Base-by-base conservation (phyloP, 78 protist species). In the Reticulomyxa filosa region DNA sequence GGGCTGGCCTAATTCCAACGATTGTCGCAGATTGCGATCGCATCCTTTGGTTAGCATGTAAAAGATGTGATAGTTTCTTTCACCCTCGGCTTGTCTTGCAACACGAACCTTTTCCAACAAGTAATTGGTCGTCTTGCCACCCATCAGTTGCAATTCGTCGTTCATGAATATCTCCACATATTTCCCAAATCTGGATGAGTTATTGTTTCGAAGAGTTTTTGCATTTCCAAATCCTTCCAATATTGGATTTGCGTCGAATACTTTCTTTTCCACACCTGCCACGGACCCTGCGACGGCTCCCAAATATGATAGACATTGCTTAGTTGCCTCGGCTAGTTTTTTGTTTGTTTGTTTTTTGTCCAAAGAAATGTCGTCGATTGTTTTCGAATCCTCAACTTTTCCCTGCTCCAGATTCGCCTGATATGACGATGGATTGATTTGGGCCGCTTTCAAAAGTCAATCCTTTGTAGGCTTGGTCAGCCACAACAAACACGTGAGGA, bases 221-320 rank as follows among this genome's bases (percentile, higher is more conserved):
- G 96, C 92, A 62, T 89, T 89, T n/a, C 96, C 96, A 39, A 89
- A 89, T 29, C 91, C 86, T 63, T 89, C 96, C 37, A 89, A 68
- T 26, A 89, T 8, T 11, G 90, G 91, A 73, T 89, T 84, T 4
- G 79, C 27, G 69, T 75, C 51, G 51, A 81, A 52, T 35, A 85
- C 48, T 27, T 46, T 64, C 46, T 39, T 17, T 32, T 63, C 50
- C 46, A 27, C 52, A 32, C 59, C 13, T 11, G 57, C 22, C 51
- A 6, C 67, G 4, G 37, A 5, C 17, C 17, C 67, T 35, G 55
- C 55, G 33, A 64, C 69, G 38, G 5, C n/a, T 7, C 51, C 62
- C 46, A 67, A 1, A 38, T 65, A 65, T 42, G 59, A 51, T 52
- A 78, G 55, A n/a, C 75, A 65, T n/a, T 35, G 32, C 68, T 80